Evolutionary conservation across 2,329 filamentous ascomycete genomes (phyloP).

Genomic region (Paecilomyces niveus): DNA sequence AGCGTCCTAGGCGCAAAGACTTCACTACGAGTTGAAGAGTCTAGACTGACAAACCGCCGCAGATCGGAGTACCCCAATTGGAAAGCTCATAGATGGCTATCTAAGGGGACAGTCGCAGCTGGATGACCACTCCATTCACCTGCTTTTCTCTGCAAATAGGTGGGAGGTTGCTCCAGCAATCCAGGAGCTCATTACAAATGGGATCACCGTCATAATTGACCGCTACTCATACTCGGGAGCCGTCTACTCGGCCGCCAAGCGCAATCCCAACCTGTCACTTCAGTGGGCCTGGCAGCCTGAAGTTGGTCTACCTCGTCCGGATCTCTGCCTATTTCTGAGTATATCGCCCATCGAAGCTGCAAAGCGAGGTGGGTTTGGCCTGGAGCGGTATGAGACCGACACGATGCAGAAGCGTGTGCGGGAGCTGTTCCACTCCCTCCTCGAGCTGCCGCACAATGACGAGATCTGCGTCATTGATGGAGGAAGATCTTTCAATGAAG

Average conservation of each 20-base stretch:
- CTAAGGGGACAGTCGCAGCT: constrained; percentile 64
- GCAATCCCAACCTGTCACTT: constrained; percentile 61
- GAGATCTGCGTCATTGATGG: constrained; percentile 52
- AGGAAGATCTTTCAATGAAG: constrained; percentile 43
- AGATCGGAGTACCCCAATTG: constrained; percentile 80
- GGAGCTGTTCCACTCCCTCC: constrained; percentile 58
- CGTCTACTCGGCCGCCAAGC: constrained; percentile 86
- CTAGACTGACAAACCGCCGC: constrained; percentile 4
- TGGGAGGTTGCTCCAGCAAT: constrained; percentile 60
- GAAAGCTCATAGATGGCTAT: constrained; percentile 79
- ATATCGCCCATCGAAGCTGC: constrained; percentile 66
- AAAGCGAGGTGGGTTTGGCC: constrained; percentile 76
- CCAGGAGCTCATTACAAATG: constrained; percentile 48
- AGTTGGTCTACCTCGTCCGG: constrained; percentile 76
- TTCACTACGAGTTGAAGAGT: background rate
- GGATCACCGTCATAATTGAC: constrained; percentile 76
- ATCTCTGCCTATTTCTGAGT: constrained; percentile 81
- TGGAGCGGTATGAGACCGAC: constrained; percentile 79
- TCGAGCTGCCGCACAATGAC: constrained; percentile 40
- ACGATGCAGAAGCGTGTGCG: constrained; percentile 76
- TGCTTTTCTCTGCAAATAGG: constrained; percentile 83
- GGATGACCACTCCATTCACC: constrained; percentile 83
- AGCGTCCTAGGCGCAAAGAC: background rate
- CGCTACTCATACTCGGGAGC: constrained; percentile 93
- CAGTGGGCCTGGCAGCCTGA: constrained; percentile 81